A percentile compares a stretch with the other conserved stretches of the same genome.
Conservation (phyloP, 2,329 filamentous ascomycete species). For the Ilyonectria destructans region DNA sequence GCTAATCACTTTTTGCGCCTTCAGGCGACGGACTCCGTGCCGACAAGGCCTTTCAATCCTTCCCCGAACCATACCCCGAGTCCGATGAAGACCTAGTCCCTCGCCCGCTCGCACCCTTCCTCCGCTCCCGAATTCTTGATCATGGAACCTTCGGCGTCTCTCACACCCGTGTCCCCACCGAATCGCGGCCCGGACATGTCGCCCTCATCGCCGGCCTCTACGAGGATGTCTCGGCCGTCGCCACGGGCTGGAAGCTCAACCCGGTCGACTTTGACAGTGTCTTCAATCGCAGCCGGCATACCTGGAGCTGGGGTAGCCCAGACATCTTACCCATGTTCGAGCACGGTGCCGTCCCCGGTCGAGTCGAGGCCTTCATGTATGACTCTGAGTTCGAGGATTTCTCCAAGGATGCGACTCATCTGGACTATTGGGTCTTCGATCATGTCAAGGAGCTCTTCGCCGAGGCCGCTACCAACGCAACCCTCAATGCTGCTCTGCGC, state of each 20-base stretch:
- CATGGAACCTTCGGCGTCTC: conserved; percentile 98
- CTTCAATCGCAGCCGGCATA: conserved; percentile 96
- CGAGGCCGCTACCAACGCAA: conserved; percentile 83
- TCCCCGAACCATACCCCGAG: conserved; percentile 86
- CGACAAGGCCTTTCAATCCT: conserved; percentile 97
- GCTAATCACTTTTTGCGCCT: conserved; percentile 29
- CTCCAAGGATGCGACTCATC: conserved; percentile 82
- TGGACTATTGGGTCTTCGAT: conserved; percentile 98
- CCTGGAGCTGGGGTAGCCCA: conserved; percentile 99
- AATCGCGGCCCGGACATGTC: conserved; percentile 96
- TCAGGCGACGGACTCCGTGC: conserved; percentile 92
- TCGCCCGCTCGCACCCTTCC: conserved; percentile 89
- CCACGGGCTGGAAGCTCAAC: conserved; percentile 98
- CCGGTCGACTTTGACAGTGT: conserved; percentile 99
- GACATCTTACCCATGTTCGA: conserved; percentile 99
- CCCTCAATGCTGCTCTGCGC: conserved; percentile 79
- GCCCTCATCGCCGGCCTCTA: conserved; percentile 97
- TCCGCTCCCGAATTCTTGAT: conserved; percentile 89
- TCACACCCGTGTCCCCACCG: conserved; percentile 95
- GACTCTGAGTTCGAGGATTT: conserved; percentile 91
- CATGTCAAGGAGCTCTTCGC: conserved; percentile 90
- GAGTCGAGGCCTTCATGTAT: conserved; percentile 91
- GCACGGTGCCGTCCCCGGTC: conserved; percentile 88
- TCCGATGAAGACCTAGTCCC: conserved; percentile 77
- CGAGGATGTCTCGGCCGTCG: conserved; percentile 97